Percentiles rank a stretch among this genome's conserved stretches.
phyloP scores from a whole-genome alignment of 805 yeast species.

The Saturnispora sekii region DNA sequence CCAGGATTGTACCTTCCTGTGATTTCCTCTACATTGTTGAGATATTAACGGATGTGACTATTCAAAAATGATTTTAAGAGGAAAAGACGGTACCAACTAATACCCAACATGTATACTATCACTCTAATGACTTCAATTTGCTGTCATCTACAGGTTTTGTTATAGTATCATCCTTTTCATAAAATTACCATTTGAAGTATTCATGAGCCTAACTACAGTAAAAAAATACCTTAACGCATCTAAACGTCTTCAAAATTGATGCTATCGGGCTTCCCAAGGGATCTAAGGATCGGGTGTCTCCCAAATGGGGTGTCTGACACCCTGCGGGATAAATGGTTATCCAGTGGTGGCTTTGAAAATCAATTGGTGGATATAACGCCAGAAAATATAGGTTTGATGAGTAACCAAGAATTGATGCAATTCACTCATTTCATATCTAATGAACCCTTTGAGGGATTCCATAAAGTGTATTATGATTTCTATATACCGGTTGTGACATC shows the following conservation, averaged over 20 bases:
- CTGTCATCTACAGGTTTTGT: too few relatives aligned
- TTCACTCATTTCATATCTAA: conserved; percentile 44
- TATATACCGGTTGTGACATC: conserved; percentile 61
- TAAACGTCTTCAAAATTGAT: neutral
- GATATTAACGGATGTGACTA: too few relatives aligned
- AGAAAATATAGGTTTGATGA: conserved; percentile 12
- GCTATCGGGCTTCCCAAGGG: conserved; percentile 4
- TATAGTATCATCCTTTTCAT: too few relatives aligned
- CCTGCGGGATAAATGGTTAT: neutral
- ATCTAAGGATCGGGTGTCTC: conserved; percentile 1
- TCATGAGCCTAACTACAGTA: too few relatives aligned
- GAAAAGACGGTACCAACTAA: too few relatives aligned
- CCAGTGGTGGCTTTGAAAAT: neutral
- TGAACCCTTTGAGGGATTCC: conserved; percentile 36
- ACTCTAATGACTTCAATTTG: too few relatives aligned
- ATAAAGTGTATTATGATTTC: conserved; percentile 32
- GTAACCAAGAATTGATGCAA: conserved; percentile 12
- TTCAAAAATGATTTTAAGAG: too few relatives aligned
- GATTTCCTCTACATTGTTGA: too few relatives aligned
- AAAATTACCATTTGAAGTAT: too few relatives aligned
- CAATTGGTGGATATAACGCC: conserved; percentile 2
- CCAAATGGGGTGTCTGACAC: neutral
- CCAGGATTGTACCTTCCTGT: too few relatives aligned
- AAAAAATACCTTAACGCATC: too few relatives aligned
- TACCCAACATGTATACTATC: too few relatives aligned